Evolutionary conservation across 2,329 filamentous ascomycete species (phyloP), one percentile per base, ranked within the genome.

Genomic region (Venturia aucupariae): DNA sequence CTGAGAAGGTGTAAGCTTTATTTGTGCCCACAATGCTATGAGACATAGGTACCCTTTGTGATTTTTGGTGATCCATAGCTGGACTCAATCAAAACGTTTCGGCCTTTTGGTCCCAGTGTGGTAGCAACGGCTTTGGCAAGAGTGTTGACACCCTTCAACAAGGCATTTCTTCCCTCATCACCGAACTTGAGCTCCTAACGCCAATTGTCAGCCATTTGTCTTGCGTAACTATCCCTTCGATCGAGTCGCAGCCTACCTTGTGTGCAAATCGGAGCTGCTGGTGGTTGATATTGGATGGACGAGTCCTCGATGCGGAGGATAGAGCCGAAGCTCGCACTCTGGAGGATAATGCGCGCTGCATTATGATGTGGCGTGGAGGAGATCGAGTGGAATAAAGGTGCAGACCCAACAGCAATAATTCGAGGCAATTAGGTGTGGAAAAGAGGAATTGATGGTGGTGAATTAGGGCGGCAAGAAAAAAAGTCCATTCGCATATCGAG

Each of bases 41-140:
- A 17, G 6, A 24, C 35, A 42, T 24, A 75, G 83, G 68, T 82
- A 96, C 93, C 93, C 84, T 99, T 99, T 73, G 94, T 99, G 80
- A 99, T 99, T 86, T 99, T 99, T 73, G 94, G 94, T 60, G 94
- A 96, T 78, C 94, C 94, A 75, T 96, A 99, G 83, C 90, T 91
- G 68, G 93, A 97, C 84, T 99, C 94, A 71, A 99, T 99, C 75
- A 99, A 79, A 70, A 99, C 94, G 81, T 97, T 99, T 76, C 94
- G 88, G 78, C 94, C 94, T 85, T 99, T 99, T 73, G 94, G 94
- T 70, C 94, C 94, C 67, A 99, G 86, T 69, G 94, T 99, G 68
- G 93, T 96, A 69, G 93, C 90, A 68, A 99, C 94, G 68, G 94
- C 94, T 82, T 88, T 96, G 73, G 94, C 92, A 69, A 99, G 87